Percentiles rank a stretch among this genome's conserved stretches.
phyloP scores from a whole-genome alignment of 2,329 filamentous ascomycete species.

The Cladobotryum protrusum region DNA sequence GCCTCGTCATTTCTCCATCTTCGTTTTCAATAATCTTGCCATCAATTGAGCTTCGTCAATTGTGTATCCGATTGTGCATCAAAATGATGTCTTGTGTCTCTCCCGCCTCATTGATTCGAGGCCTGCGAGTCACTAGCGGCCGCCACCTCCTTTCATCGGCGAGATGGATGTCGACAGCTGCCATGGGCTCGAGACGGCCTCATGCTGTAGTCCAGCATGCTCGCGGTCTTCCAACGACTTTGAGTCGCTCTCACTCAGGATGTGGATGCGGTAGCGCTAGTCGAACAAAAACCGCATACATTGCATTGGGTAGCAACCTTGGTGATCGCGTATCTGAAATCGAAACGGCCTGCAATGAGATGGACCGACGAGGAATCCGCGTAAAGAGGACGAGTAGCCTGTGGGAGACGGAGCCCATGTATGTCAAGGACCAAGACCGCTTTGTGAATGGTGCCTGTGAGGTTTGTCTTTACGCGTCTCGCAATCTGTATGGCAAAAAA shows the following conservation, averaged over 20 bases:
- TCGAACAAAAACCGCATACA: conserved; percentile 54
- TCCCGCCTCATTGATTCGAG: neutral
- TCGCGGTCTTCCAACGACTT: neutral
- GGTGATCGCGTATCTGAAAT: conserved; percentile 82
- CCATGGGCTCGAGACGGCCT: neutral
- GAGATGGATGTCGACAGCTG: neutral
- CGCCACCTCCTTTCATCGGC: neutral
- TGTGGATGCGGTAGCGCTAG: conserved; percentile 31
- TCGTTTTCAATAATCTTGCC: too few species aligned
- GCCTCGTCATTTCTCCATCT: too few species aligned
- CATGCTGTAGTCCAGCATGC: neutral
- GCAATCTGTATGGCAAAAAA: neutral
- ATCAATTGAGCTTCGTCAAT: neutral
- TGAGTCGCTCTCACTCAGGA: conserved; percentile 19
- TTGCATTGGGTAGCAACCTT: conserved; percentile 89
- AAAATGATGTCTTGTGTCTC: conserved; percentile 4
- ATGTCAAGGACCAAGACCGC: conserved; percentile 77
- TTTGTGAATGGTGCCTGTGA: conserved; percentile 93
- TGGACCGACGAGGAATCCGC: conserved; percentile 66
- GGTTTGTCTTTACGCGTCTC: conserved; percentile 39
- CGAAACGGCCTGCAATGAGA: conserved; percentile 71
- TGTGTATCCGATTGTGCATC: neutral
- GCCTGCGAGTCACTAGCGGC: neutral
- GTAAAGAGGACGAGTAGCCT: conserved; percentile 78
- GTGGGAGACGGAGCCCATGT: conserved; percentile 97